Conservation (phyloP, 306 rosid genomes). For the Acacia melanoxylon region DNA sequence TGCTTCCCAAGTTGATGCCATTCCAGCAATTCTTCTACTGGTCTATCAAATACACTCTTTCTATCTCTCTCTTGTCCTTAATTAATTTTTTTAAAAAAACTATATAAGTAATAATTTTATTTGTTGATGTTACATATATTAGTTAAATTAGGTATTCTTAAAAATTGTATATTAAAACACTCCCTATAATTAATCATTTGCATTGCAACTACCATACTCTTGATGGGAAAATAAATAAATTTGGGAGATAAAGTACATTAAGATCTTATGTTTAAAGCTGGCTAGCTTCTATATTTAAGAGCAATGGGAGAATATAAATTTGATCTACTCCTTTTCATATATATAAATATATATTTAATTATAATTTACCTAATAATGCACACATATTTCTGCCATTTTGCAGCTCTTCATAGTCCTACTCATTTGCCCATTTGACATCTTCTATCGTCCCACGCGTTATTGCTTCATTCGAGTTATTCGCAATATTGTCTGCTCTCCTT, state of each 20-base stretch:
- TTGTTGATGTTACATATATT: no score
- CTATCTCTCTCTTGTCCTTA: no score
- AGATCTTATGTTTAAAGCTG: no score
- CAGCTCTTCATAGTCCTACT: constrained; percentile 61
- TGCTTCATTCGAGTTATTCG: constrained; percentile 78
- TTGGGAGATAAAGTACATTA: no score
- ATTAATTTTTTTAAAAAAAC: no score
- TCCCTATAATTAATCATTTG: no score
- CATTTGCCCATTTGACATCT: constrained; percentile 74
- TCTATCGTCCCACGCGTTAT: constrained; percentile 83
- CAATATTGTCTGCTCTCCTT: constrained; percentile 77
- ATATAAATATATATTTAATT: no score
- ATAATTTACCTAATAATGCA: background rate
- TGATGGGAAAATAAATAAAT: background rate
- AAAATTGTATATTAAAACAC: no score
- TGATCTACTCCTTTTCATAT: background rate
- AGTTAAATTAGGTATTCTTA: no score
- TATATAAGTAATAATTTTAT: no score
- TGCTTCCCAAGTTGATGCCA: constrained; percentile 65
- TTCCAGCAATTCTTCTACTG: constrained; percentile 72
- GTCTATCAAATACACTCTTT: constrained; percentile 35
- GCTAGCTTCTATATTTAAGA: no score
- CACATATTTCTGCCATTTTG: constrained; percentile 2
- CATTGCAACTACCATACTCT: background rate
- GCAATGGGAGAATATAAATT: no score